These are phyloP conservation scores for Zalerion maritima DNA, from an alignment of 495 filamentous ascomycete species.

Conservation along the genomic window DNA sequence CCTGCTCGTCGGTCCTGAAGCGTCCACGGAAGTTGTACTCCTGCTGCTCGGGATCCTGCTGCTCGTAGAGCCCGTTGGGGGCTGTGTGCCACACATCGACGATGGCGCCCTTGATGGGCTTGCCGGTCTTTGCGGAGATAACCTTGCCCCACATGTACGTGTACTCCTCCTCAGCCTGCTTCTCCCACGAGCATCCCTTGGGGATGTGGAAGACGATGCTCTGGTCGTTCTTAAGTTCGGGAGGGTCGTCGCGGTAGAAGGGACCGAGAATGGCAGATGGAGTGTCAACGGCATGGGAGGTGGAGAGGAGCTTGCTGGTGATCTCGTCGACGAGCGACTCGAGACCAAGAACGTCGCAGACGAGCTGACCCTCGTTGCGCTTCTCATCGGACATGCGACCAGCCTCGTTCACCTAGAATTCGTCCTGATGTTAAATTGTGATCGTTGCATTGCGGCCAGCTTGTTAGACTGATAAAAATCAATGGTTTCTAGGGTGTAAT, in stretches of 20 bases:
- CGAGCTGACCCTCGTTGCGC: slow-evolving; percentile 58
- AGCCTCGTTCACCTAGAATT: slow-evolving; percentile 58
- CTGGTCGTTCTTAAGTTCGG: slow-evolving; percentile 44
- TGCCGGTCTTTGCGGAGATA: slow-evolving; percentile 36
- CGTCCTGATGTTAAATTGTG: no score
- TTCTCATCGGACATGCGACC: slow-evolving; percentile 55
- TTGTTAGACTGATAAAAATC: slow-evolving; percentile 22
- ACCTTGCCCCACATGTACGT: slow-evolving; percentile 51
- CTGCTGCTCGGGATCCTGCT: slow-evolving; percentile 55
- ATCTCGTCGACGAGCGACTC: slow-evolving; percentile 69
- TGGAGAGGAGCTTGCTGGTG: slow-evolving; percentile 42
- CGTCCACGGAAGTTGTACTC: slow-evolving; percentile 64
- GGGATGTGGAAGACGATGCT: slow-evolving; percentile 35
- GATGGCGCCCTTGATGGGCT: slow-evolving; percentile 44
- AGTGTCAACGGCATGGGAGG: slow-evolving; percentile 38
- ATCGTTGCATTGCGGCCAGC: slow-evolving; percentile 14
- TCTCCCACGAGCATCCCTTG: slow-evolving; percentile 18
- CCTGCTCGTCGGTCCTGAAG: slow-evolving; percentile 50
- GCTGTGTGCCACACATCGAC: slow-evolving; percentile 70
- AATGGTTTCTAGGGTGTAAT: no score
- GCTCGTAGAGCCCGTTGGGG: slow-evolving; percentile 68
- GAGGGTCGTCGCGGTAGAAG: slow-evolving; percentile 61
- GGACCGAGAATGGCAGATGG: slow-evolving; percentile 63
- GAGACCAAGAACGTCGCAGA: slow-evolving; percentile 59
- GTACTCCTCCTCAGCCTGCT: slow-evolving; percentile 36